A percentile compares a stretch with the other conserved stretches of the same genome.
phyloP scores from a whole-genome alignment of 805 yeast species.

The Starmerella floris region DNA sequence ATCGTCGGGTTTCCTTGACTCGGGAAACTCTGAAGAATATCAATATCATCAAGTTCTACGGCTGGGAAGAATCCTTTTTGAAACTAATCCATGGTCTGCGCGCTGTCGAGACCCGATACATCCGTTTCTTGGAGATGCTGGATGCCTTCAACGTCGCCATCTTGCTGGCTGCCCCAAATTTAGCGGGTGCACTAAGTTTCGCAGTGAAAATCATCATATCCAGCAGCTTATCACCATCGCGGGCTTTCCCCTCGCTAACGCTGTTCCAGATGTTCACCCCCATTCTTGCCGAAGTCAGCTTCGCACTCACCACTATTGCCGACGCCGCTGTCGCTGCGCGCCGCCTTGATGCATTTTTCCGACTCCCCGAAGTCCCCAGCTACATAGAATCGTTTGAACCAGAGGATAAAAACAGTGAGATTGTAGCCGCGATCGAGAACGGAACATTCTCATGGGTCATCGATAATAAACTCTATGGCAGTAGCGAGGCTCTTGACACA shows the following conservation, averaged over 20 bases:
- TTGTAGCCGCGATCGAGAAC: conserved; percentile 1
- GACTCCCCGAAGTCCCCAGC: conserved; percentile 29
- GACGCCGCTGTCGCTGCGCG: conserved; percentile 28
- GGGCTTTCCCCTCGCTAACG: conserved; percentile 17
- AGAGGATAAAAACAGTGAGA: background rate
- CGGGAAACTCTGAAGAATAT: conserved; percentile 66
- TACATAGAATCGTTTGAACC: conserved; percentile 18
- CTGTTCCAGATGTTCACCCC: conserved; percentile 14
- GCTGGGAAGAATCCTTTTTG: conserved; percentile 77
- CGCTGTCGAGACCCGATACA: conserved; percentile 8
- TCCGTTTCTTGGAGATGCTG: conserved; percentile 11
- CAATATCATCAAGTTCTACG: conserved; percentile 71
- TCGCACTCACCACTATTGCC: conserved; percentile 32
- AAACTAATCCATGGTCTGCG: conserved; percentile 30
- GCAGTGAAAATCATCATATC: conserved; percentile 12
- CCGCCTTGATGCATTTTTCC: conserved; percentile 17
- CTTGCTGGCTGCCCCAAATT: conserved; percentile 11
- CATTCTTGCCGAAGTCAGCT: conserved; percentile 29
- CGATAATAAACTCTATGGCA: conserved; percentile 25
- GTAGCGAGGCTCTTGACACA: conserved; percentile 28
- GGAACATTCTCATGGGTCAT: conserved; percentile 11
- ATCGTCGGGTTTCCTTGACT: conserved; percentile 56
- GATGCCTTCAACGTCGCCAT: conserved; percentile 10
- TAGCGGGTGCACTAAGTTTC: conserved; percentile 15
- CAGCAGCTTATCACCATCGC: conserved; percentile 5